Evolutionary conservation across 768 basidiomycete genomes (phyloP), one percentile per base, ranked within the genome.

Genomic region (Collybiopsis confluens): DNA sequence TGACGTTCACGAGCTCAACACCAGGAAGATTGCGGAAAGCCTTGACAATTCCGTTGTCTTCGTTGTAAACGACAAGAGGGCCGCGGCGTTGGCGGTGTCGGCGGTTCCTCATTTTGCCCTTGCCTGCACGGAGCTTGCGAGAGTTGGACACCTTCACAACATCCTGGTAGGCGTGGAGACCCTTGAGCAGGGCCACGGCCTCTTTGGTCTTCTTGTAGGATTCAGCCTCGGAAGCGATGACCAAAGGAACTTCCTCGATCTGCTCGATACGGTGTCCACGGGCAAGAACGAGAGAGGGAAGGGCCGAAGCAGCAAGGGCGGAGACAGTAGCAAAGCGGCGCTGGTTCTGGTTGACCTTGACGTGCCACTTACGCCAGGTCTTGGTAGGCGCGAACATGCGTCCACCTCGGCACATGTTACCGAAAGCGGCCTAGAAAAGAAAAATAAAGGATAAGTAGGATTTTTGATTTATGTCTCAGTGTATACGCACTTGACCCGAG

Each of bases 391-490:
- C 96, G 75, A 99, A 98, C 97, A 99, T 98, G 69, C 97, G 93
- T 79, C 97, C 97, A 68, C 97, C 96, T 73, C 97, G 91, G 82
- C 96, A 98, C 97, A 99, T 98, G 89, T 98, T 98, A 68, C 97
- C 97, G 77, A 98, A 98, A 28, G 97, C 97, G 70, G 92, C 97
- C 88, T 96, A n/a, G 53, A 23, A 33, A 53, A 48, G 21, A 11
- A 44, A 35, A 55, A 37, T 64, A 44, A 48, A 52, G 49, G 36
- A 40, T 26, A 3, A n/a, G n/a, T n/a, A n/a, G n/a, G n/a, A n/a
- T n/a, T n/a, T n/a, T n/a, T n/a, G n/a, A n/a, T n/a, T n/a, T n/a
- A n/a, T n/a, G n/a, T n/a, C n/a, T n/a, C n/a, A n/a, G n/a, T n/a
- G n/a, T n/a, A n/a, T 20, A 65, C 80, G 57, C 59, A 89, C 89